Evolutionary conservation across 208 protist species (phyloP).

Genomic region (Eutreptiella sp.): DNA sequence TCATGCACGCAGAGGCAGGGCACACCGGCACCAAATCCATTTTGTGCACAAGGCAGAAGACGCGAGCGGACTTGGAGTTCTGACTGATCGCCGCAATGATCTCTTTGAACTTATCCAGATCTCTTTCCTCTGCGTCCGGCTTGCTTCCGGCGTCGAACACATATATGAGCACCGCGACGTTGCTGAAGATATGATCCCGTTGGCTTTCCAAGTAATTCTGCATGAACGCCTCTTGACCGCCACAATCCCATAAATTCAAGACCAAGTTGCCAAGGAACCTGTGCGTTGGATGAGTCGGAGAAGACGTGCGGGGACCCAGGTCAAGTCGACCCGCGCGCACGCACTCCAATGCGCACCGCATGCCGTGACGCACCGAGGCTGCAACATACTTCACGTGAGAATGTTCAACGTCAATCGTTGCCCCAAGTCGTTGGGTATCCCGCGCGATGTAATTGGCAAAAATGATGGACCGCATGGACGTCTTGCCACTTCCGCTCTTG

Average conservation of each 20-base stretch:
- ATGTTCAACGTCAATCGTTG: constrained; percentile 95
- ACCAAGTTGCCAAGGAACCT: constrained; percentile 97
- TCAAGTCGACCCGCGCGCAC: too few species aligned
- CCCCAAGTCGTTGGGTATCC: constrained; percentile 81
- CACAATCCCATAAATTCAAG: constrained; percentile 98
- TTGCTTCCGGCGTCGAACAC: constrained; percentile 93
- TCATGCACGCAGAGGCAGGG: too few species aligned
- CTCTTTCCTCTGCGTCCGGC: constrained; percentile 49
- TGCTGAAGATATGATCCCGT: constrained; percentile 96
- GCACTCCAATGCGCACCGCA: too few species aligned
- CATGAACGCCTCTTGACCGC: constrained; percentile 96
- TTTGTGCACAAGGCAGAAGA: constrained; percentile 98
- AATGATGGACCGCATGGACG: constrained; percentile 98
- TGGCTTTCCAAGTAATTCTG: constrained; percentile 94
- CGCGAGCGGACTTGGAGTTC: constrained; percentile 92
- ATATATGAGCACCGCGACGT: constrained; percentile 97
- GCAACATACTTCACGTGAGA: too few species aligned
- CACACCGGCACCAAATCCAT: constrained; percentile 92
- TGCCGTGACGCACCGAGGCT: too few species aligned
- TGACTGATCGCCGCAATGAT: constrained; percentile 88
- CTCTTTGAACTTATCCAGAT: constrained; percentile 90
- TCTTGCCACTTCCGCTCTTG: constrained; percentile 85
- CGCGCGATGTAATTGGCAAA: constrained; percentile 97
- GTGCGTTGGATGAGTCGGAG: too few species aligned
- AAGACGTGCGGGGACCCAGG: too few species aligned